These are phyloP conservation scores for Tulasnella sp. DNA, from an alignment of 768 basidiomycete genomes.

Conservation along the genomic window DNA sequence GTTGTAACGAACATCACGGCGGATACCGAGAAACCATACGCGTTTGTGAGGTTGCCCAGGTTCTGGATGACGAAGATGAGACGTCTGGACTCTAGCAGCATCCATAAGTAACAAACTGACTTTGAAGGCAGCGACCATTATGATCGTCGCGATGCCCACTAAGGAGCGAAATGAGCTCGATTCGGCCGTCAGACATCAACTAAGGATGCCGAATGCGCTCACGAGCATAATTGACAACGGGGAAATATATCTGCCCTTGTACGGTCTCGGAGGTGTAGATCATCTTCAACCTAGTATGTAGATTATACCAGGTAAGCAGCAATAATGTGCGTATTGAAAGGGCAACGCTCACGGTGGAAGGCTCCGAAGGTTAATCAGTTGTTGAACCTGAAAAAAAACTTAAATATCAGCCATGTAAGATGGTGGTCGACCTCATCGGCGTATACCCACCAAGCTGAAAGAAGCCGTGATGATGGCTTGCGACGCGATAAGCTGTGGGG, in stretches of 20 bases:
- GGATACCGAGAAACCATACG: conserved; percentile 30
- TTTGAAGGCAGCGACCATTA: conserved; percentile 47
- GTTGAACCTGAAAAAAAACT: conserved; percentile 36
- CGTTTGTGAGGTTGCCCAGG: conserved; percentile 43
- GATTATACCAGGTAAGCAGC: neutral
- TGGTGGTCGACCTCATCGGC: neutral
- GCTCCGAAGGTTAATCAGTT: conserved; percentile 50
- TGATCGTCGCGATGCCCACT: conserved; percentile 42
- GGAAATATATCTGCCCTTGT: conserved; percentile 57
- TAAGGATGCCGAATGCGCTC: conserved; percentile 16
- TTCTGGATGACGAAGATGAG: conserved; percentile 21
- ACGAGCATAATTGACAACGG: conserved; percentile 47
- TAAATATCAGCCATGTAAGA: too few relatives aligned
- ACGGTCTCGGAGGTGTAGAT: conserved; percentile 47
- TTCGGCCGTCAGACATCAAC: too few relatives aligned
- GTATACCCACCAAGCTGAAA: conserved; percentile 26
- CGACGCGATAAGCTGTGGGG: conserved; percentile 42
- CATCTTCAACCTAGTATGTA: conserved; percentile 34
- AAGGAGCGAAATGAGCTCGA: neutral
- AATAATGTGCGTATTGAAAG: neutral
- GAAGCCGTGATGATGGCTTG: conserved; percentile 62
- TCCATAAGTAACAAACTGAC: too few relatives aligned
- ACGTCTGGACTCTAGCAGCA: too few relatives aligned
- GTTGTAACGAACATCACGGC: conserved; percentile 29
- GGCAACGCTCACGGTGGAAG: conserved; percentile 35